A percentile compares a stretch with the other conserved stretches of the same genome.
These are phyloP conservation scores for Colletotrichum cuscutae DNA, from an alignment of 2,329 filamentous ascomycete species.

Conservation along the genomic window DNA sequence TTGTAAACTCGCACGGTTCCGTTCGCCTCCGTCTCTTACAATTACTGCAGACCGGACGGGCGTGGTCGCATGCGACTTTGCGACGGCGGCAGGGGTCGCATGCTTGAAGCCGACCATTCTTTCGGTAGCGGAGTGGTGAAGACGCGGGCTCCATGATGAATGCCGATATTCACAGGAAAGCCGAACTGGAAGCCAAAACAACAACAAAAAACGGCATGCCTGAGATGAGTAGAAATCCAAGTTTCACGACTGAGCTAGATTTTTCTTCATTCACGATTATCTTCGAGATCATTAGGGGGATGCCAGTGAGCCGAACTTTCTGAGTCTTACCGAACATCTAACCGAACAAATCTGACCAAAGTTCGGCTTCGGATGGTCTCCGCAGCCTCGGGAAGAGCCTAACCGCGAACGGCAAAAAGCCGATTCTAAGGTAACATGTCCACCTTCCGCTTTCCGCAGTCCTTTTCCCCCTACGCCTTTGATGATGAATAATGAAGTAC, in stretches of 20 bases:
- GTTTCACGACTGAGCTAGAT: neutral
- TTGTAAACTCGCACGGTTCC: slow-evolving; percentile 47
- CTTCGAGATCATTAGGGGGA: neutral
- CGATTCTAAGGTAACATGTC: neutral
- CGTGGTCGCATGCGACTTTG: slow-evolving; percentile 56
- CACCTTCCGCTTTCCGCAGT: neutral
- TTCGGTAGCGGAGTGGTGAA: slow-evolving; percentile 22
- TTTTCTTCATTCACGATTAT: neutral
- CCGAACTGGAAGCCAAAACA: no score
- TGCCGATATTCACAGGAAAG: neutral
- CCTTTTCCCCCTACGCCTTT: no score
- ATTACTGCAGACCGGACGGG: slow-evolving; percentile 49
- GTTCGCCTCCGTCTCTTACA: slow-evolving; percentile 48
- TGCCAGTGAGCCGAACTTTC: neutral
- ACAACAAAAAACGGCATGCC: neutral
- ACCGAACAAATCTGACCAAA: neutral
- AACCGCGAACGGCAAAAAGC: neutral
- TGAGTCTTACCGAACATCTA: neutral
- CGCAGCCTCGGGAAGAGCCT: neutral
- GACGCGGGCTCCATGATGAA: slow-evolving; percentile 1
- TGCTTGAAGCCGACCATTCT: slow-evolving; percentile 34
- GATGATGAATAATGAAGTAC: no score
- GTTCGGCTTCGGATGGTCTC: slow-evolving; percentile 4
- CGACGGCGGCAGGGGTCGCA: slow-evolving; percentile 52
- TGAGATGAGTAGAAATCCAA: neutral